These are phyloP conservation scores for Penstemon davidsonii DNA, from an alignment of 257 asterid genomes.

Conservation along the genomic window DNA sequence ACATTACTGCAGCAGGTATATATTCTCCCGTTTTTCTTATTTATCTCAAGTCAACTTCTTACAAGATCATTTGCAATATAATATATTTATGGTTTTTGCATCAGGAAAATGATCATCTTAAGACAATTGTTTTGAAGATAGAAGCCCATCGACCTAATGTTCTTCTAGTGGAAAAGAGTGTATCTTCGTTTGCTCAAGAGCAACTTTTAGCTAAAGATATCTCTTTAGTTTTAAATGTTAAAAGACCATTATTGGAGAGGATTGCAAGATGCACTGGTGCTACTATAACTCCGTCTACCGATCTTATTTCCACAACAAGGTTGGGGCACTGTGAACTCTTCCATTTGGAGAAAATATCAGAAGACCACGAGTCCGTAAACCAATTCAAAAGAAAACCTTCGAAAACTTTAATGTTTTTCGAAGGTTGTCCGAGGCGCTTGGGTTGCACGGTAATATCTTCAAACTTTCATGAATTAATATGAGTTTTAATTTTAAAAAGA, in stretches of 20 bases:
- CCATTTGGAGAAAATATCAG: slow-evolving; percentile 72
- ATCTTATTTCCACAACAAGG: slow-evolving; percentile 64
- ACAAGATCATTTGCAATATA: slow-evolving; percentile 9
- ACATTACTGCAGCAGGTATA: slow-evolving; percentile 79
- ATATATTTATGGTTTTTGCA: slow-evolving; percentile 13
- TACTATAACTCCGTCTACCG: slow-evolving; percentile 72
- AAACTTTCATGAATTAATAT: background rate
- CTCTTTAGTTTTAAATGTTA: slow-evolving; percentile 85
- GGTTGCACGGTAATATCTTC: slow-evolving; percentile 84
- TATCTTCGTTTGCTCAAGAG: slow-evolving; percentile 86
- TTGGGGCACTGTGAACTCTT: slow-evolving; percentile 90
- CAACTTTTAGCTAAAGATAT: slow-evolving; percentile 82
- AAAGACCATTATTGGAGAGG: slow-evolving; percentile 71
- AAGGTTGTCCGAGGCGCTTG: slow-evolving; percentile 93
- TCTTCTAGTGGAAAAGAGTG: slow-evolving; percentile 90
- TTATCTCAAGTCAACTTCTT: background rate
- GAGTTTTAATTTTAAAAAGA: background rate
- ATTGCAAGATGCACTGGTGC: slow-evolving; percentile 95
- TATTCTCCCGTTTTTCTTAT: slow-evolving; percentile 15
- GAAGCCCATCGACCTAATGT: slow-evolving; percentile 91
- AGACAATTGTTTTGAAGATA: slow-evolving; percentile 74
- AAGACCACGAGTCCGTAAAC: slow-evolving; percentile 68
- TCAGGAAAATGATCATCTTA: slow-evolving; percentile 89
- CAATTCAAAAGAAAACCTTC: slow-evolving; percentile 74
- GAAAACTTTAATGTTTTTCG: slow-evolving; percentile 90